A percentile compares a stretch with the other conserved stretches of the same genome.
Evolutionary conservation across 352 stramenopile species (phyloP).

Genomic region (Phytophthora melonis): DNA sequence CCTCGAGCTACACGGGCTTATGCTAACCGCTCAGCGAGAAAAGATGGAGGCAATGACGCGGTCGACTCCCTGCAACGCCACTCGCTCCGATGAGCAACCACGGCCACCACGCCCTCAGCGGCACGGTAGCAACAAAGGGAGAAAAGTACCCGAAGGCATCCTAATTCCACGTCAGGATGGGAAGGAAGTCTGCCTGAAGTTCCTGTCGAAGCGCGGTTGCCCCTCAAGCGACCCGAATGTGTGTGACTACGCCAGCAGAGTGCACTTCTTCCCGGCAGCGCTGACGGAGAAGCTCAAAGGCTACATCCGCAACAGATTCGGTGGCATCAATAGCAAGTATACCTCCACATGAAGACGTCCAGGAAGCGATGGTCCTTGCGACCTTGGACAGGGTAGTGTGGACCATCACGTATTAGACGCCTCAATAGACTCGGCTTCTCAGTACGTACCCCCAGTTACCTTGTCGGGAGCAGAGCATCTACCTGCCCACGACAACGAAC

Average conservation of each 20-base stretch:
- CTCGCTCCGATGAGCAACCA: background rate
- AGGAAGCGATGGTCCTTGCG: background rate
- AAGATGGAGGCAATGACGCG: background rate
- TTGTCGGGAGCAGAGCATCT: too few relatives aligned
- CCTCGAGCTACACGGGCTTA: background rate
- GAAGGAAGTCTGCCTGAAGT: background rate
- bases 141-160: background rate
- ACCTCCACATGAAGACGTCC: background rate
- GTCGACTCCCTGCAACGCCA: background rate
- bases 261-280: background rate
- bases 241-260: background rate
- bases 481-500: too few relatives aligned
- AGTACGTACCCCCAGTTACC: background rate
- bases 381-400: background rate
- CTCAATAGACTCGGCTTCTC: background rate
- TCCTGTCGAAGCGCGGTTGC: background rate
- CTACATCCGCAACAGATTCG: background rate
- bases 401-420: background rate
- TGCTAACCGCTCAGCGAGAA: background rate
- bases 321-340: background rate
- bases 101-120: background rate
- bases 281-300: background rate
- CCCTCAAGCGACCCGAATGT: background rate
- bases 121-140: background rate
- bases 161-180: background rate